Evolutionary conservation across 2,329 filamentous ascomycete species (phyloP).

Genomic region (Cladophialophora carrionii): DNA sequence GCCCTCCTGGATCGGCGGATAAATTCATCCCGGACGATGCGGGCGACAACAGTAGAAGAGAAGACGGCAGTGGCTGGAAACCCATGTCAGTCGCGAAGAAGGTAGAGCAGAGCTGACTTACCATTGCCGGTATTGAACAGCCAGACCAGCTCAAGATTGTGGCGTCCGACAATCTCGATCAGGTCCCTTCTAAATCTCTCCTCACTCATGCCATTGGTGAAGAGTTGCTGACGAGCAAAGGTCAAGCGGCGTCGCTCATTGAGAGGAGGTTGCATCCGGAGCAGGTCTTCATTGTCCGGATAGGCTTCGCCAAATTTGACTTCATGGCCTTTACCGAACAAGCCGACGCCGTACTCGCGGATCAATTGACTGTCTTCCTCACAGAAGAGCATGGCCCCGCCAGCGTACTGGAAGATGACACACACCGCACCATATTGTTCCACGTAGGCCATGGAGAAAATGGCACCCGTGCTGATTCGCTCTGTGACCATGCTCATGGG

Average conservation of each 20-base stretch:
- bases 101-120: slow-evolving; percentile 37
- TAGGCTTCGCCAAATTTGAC: slow-evolving; percentile 42
- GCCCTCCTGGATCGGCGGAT: slow-evolving; percentile 39
- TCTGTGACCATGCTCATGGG: slow-evolving; percentile 41
- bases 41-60: slow-evolving; percentile 44
- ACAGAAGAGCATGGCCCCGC: slow-evolving; percentile 44
- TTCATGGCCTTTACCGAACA: slow-evolving; percentile 43
- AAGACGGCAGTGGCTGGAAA: slow-evolving; percentile 46
- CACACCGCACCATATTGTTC: slow-evolving; percentile 41
- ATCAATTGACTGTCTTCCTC: slow-evolving; percentile 41
- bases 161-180: slow-evolving; percentile 41
- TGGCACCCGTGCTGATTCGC: slow-evolving; percentile 46
- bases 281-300: slow-evolving; percentile 44
- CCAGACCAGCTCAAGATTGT: slow-evolving; percentile 48
- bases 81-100: slow-evolving; percentile 11
- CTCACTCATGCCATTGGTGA: slow-evolving; percentile 43
- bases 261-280: slow-evolving; percentile 44
- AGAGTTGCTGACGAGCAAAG: slow-evolving; percentile 47
- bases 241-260: slow-evolving; percentile 49
- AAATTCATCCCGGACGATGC: slow-evolving; percentile 44
- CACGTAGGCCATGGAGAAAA: slow-evolving; percentile 46
- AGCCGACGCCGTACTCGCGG: slow-evolving; percentile 40
- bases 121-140: slow-evolving; percentile 51
- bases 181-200: slow-evolving; percentile 45
- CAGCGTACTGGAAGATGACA: slow-evolving; percentile 47